Conservation (phyloP, 2,329 filamentous ascomycete genomes). For the Apiospora kogelbergensis region DNA sequence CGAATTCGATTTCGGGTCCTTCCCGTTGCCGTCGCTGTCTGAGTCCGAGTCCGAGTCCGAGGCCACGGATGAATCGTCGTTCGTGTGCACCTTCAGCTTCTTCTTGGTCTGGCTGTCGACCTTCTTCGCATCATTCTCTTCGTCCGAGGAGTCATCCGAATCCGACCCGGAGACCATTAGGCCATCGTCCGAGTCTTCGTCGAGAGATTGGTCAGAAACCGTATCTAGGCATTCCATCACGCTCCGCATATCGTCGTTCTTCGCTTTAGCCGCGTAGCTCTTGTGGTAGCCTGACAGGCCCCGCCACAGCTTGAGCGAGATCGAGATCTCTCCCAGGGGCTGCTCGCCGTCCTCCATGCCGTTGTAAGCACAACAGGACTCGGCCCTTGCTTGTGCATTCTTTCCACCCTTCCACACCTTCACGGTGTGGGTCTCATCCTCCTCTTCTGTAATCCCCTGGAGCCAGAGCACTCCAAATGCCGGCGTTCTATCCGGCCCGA, state of each 20-base stretch:
- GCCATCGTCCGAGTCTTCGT: conserved; percentile 19
- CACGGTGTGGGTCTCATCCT: conserved; percentile 57
- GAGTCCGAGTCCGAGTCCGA: conserved; percentile 36
- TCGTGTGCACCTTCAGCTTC: conserved; percentile 33
- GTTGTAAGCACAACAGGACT: conserved; percentile 34
- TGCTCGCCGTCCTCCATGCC: conserved; percentile 54
- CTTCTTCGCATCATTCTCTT: conserved; percentile 5
- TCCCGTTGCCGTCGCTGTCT: conserved; percentile 4
- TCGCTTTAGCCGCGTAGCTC: conserved; percentile 47
- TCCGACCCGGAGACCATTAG: conserved; percentile 9
- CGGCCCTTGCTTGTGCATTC: conserved; percentile 38
- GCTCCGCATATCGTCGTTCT: conserved; percentile 53
- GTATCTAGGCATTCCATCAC: conserved; percentile 66
- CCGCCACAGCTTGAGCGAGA: conserved; percentile 59
- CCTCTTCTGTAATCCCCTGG: conserved; percentile 67
- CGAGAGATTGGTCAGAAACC: conserved; percentile 55
- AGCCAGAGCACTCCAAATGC: conserved; percentile 69
- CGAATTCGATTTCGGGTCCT: conserved; percentile 20
- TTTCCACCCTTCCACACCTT: conserved; percentile 68
- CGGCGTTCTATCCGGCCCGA: conserved; percentile 53
- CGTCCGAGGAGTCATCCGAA: conserved; percentile 18
- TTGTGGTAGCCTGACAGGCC: conserved; percentile 62
- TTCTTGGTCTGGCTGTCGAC: conserved; percentile 22
- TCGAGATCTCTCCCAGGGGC: conserved; percentile 54
- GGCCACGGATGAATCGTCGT: conserved; percentile 31